Percentiles rank a stretch among this genome's conserved stretches.
Evolutionary conservation across 768 basidiomycete species (phyloP).

Genomic region (Panellus pusillus): DNA sequence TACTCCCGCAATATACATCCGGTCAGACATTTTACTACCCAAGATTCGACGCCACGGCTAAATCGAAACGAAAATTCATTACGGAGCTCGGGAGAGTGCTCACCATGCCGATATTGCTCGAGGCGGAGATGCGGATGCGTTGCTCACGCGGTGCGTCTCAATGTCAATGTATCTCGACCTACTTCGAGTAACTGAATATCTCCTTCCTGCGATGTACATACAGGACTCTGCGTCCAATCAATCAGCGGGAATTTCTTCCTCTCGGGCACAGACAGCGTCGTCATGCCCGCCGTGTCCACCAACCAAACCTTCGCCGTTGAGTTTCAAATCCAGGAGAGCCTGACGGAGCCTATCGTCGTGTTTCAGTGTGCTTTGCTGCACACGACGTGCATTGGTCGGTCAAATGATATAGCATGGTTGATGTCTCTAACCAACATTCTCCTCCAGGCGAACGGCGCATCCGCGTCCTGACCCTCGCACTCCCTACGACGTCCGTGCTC

Average conservation of each 20-base stretch:
- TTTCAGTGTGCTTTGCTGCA: conserved; percentile 58
- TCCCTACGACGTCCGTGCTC: conserved; percentile 58
- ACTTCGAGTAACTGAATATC: not conserved
- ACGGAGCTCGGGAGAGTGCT: conserved; percentile 65
- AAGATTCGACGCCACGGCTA: conserved; percentile 64
- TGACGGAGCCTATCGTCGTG: conserved; percentile 48
- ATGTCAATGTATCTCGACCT: not conserved
- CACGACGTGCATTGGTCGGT: conserved; percentile 39
- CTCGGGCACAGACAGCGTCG: conserved; percentile 55
- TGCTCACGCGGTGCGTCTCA: conserved; percentile 47
- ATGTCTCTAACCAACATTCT: not conserved
- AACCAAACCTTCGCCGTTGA: conserved; percentile 61
- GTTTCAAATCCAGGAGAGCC: conserved; percentile 53
- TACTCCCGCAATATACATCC: conserved; percentile 64
- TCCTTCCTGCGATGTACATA: too few species aligned
- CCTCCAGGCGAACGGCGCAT: conserved; percentile 52
- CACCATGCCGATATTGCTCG: conserved; percentile 59
- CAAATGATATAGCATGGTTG: too few species aligned
- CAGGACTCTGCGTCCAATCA: conserved; percentile 41
- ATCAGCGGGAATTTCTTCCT: conserved; percentile 67
- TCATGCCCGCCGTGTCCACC: conserved; percentile 53
- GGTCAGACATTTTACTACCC: conserved; percentile 72
- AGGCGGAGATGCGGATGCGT: conserved; percentile 70
- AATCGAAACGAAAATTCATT: conserved; percentile 61
- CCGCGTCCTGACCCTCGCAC: conserved; percentile 57